Evolutionary conservation across 2,329 filamentous ascomycete genomes (phyloP).

Genomic region (Verticillium klebahnii): DNA sequence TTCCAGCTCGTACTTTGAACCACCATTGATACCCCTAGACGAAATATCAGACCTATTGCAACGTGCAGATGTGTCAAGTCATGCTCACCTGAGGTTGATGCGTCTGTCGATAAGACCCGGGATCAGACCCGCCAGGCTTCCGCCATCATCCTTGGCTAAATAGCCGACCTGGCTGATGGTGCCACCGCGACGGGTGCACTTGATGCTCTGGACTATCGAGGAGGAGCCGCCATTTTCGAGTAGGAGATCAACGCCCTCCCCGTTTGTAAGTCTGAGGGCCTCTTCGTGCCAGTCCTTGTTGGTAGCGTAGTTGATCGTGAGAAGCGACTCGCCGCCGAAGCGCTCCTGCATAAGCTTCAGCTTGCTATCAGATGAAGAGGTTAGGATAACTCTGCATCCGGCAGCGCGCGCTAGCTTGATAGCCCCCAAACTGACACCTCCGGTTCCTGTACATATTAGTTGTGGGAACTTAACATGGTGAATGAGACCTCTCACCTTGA

Average conservation of each 20-base stretch:
- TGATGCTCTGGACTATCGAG: slow-evolving; percentile 32
- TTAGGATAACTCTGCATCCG: slow-evolving; percentile 29
- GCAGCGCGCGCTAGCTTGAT: slow-evolving; percentile 26
- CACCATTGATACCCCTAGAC: slow-evolving; percentile 32
- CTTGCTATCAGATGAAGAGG: slow-evolving; percentile 29
- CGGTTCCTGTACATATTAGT: slow-evolving; percentile 21
- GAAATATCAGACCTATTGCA: background rate
- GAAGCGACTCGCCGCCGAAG: slow-evolving; percentile 16
- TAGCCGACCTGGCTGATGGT: slow-evolving; percentile 38
- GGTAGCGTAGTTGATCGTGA: slow-evolving; percentile 24
- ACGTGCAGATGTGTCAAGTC: background rate
- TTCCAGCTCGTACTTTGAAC: slow-evolving; percentile 32
- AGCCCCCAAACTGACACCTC: slow-evolving; percentile 28
- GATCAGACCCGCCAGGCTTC: slow-evolving; percentile 27
- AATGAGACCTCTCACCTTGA: slow-evolving; percentile 24
- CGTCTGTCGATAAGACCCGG: slow-evolving; percentile 30
- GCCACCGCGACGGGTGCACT: slow-evolving; percentile 34
- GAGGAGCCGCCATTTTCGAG: slow-evolving; percentile 32
- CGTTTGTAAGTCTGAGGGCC: slow-evolving; percentile 24
- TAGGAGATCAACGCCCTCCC: slow-evolving; percentile 28
- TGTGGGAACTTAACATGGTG: background rate
- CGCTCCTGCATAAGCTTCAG: slow-evolving; percentile 19
- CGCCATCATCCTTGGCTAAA: slow-evolving; percentile 23
- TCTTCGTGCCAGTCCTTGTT: slow-evolving; percentile 25
- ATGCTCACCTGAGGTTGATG: slow-evolving; percentile 21